These are phyloP conservation scores for Coemansia sp. DNA, from an alignment of 192 early-diverging fungal species.

Conservation along the genomic window DNA sequence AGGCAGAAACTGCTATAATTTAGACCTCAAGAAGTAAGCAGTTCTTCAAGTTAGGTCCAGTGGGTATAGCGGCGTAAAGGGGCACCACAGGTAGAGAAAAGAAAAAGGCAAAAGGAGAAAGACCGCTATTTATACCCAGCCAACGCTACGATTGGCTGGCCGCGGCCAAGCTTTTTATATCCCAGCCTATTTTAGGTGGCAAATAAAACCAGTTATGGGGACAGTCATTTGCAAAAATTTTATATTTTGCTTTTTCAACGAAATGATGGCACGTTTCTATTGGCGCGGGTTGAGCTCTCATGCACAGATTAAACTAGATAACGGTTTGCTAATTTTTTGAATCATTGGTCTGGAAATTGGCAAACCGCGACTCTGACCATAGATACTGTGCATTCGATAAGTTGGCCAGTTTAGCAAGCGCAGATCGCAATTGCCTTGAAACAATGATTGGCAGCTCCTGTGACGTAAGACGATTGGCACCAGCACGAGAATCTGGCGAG, in stretches of 20 bases:
- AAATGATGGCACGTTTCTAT: background rate
- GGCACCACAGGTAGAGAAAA: background rate
- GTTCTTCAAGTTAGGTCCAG: background rate
- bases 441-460: background rate
- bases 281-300: too few relatives aligned
- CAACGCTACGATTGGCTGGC: background rate
- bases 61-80: background rate
- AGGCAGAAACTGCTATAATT: background rate
- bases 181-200: background rate
- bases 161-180: background rate
- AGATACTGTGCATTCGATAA: too few relatives aligned
- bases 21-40: background rate
- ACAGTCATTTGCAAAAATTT: background rate
- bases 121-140: constrained; percentile 10
- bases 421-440: background rate
- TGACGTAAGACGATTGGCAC: constrained; percentile 5
- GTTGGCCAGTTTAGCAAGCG: background rate
- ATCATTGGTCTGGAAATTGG: too few relatives aligned
- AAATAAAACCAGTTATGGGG: background rate
- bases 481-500: background rate
- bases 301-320: too few relatives aligned
- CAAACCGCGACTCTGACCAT: too few relatives aligned
- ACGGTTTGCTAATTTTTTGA: too few relatives aligned
- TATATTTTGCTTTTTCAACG: background rate
- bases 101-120: constrained; percentile 8